A percentile compares a stretch with the other conserved stretches of the same genome.
These are phyloP conservation scores for Alliaria petiolata DNA, from an alignment of 345 rosid species.

Conservation along the genomic window DNA sequence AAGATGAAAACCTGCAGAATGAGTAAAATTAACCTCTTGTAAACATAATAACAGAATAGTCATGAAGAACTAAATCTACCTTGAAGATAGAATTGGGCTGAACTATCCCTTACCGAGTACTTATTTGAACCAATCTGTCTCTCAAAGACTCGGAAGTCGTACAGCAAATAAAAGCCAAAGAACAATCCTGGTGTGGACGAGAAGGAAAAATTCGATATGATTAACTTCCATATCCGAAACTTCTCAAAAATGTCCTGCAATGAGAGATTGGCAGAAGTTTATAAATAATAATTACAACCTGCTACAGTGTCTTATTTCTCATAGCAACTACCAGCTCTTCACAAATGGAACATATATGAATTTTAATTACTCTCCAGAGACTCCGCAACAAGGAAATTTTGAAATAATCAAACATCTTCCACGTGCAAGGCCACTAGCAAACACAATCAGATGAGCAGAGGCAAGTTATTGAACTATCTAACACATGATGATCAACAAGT, in stretches of 20 bases:
- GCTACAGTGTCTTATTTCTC: not conserved
- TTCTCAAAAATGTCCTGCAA: constrained; percentile 70
- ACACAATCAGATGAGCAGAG: not conserved
- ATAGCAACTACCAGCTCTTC: not conserved
- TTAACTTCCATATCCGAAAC: constrained; percentile 56
- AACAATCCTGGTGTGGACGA: constrained; percentile 81
- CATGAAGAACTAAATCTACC: not conserved
- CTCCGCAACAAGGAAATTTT: not conserved
- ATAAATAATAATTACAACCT: no score
- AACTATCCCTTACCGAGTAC: constrained; percentile 21
- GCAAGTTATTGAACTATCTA: not conserved
- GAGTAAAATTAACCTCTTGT: not conserved
- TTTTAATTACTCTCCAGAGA: not conserved
- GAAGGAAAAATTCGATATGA: constrained; percentile 60
- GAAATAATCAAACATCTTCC: not conserved
- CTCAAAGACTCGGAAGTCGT: constrained; percentile 94
- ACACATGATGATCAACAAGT: not conserved
- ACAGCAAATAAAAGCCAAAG: constrained; percentile 79
- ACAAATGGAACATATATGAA: not conserved
- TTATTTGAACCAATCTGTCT: constrained; percentile 93
- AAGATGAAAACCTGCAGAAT: constrained; percentile 79
- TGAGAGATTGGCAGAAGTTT: not conserved
- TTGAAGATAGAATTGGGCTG: not conserved
- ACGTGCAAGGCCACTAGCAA: not conserved
- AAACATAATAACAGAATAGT: not conserved